phyloP scores from a whole-genome alignment of 2,329 filamentous ascomycete genomes.

The Fulvia fulva region DNA sequence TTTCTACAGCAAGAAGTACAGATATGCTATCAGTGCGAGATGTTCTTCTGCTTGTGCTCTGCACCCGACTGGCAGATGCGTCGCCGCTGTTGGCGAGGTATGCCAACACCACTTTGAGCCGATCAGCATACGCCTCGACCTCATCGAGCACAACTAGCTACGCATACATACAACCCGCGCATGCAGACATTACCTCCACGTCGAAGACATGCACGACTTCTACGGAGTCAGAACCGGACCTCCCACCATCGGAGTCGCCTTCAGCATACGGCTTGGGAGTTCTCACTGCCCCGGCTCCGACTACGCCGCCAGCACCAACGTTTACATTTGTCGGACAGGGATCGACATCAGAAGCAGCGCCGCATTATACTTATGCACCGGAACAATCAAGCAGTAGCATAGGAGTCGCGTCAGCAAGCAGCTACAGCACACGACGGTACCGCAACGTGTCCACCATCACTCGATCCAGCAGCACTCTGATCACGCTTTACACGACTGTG shows the following conservation, averaged over 20 bases:
- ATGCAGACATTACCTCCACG: not conserved
- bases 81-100: constrained; percentile 16
- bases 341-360: not conserved
- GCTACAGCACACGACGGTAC: constrained; percentile 11
- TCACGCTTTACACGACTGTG: constrained; percentile 23
- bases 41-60: constrained; percentile 15
- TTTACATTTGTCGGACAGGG: not conserved
- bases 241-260: not conserved
- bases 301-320: not conserved
- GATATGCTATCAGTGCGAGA: constrained; percentile 11
- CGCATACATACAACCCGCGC: not conserved
- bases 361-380: constrained; percentile 7
- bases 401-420: not conserved
- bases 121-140: constrained; percentile 1
- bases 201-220: constrained; percentile 1
- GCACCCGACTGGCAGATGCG: constrained; percentile 7
- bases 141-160: not conserved
- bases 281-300: not conserved
- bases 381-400: not conserved
- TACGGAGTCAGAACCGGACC: not conserved
- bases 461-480: constrained; percentile 4
- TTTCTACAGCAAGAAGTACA: not conserved
- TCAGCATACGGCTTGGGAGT: constrained; percentile 1
- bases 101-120: constrained; percentile 12
- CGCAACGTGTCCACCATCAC: constrained; percentile 19